phyloP scores from a whole-genome alignment of 169 alveolate genomes.

The Plasmodium ovale region DNA sequence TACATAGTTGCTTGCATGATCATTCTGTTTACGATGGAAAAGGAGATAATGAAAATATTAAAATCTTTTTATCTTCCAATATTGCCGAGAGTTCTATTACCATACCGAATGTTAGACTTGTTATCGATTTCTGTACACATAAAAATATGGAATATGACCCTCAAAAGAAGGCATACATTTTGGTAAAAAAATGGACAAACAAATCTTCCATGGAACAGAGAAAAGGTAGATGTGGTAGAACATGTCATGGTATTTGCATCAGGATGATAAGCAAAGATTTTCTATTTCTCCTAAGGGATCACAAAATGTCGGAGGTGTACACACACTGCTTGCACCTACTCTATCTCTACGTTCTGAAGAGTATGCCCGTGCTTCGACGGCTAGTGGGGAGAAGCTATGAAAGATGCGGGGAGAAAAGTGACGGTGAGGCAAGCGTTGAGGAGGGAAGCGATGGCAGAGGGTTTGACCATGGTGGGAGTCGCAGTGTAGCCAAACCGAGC shows the following conservation, averaged over 20 bases:
- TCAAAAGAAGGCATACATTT: constrained; percentile 26
- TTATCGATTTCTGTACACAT: constrained; percentile 46
- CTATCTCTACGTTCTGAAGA: constrained; percentile 31
- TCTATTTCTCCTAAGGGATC: constrained; percentile 23
- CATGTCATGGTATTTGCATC: constrained; percentile 59
- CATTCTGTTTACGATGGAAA: constrained; percentile 17
- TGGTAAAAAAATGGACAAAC: constrained; percentile 39
- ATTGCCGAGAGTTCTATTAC: constrained; percentile 61
- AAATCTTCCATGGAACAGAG: constrained; percentile 65
- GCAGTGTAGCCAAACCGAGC: neutral
- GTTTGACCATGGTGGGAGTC: neutral
- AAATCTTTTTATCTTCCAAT: constrained; percentile 26
- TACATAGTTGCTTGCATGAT: constrained; percentile 52
- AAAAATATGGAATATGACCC: constrained; percentile 41
- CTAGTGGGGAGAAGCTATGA: neutral
- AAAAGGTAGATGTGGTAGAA: constrained; percentile 57
- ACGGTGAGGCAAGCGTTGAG: neutral
- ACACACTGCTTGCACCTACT: constrained; percentile 46
- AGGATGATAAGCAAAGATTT: constrained; percentile 59
- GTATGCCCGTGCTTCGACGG: constrained; percentile 26
- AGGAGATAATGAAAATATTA: constrained; percentile 8
- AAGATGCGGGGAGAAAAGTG: neutral
- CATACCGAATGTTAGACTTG: constrained; percentile 52
- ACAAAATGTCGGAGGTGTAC: constrained; percentile 32
- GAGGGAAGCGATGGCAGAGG: neutral